Base-by-base conservation (phyloP, 805 yeast species). In the Lipomyces sp. region DNA sequence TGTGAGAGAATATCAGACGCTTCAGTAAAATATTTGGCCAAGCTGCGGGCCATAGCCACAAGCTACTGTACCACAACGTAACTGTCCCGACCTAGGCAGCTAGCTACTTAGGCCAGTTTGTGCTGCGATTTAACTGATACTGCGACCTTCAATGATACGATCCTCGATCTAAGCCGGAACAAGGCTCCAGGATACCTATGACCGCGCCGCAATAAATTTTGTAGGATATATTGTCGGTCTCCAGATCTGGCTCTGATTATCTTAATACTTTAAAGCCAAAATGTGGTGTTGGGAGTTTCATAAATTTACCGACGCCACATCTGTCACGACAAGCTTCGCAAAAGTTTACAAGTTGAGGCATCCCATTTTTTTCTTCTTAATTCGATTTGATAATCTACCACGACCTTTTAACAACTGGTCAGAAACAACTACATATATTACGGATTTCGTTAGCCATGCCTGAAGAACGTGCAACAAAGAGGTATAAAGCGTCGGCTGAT, bases 381-480 rank as follows among this genome's bases (percentile, higher is more conserved):
- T 42, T n/a, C n/a, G 39, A 37, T 15, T 15, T 15, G 13, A 18
- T 18, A 18, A 42, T 42, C 48, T 42, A 18, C 18, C 48, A 15
- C 48, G 18, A 42, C 48, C 2, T n/a, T 6, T 15, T 24, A 24
- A 42, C 48, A 3, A 42, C 24, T n/a, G 24, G 24, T 15, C 48
- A 42, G 48, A 42, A 42, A 42, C 8, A 42, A 15, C 8, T 11
- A 42, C 24, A 42, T 8, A 42, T 42, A 42, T 24, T 42, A 6
- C 48, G 11, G 34, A 29, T 51, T 51, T 15, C 29, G 30, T 29
- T 51, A 29, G 53, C 24, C 18, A 63, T 63, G 65, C 30, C 59
- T 7, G 62, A 60, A 11, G 71, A 63, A 29, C 62, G 69, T n/a
- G 63, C 69, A 2, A 24, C 34, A 3, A 67, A 67, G 51, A 33